phyloP scores from a whole-genome alignment of 148 eudicot species.

The Amaranthus cruentus region DNA sequence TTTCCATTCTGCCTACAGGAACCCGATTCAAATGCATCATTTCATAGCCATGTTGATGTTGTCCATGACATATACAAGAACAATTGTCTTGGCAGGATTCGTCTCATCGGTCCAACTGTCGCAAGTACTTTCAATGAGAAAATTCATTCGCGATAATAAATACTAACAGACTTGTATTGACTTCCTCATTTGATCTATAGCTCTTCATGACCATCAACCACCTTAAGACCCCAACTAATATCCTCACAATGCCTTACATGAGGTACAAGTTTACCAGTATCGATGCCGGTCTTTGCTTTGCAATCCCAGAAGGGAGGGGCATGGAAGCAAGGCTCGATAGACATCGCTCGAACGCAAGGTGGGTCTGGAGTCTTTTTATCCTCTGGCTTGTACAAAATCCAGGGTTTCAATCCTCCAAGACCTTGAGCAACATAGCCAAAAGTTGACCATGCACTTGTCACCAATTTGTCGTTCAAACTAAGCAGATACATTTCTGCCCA shows the following conservation, averaged over 20 bases:
- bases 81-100: background rate
- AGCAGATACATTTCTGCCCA: conserved; percentile 96
- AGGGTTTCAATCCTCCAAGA: conserved; percentile 91
- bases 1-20: background rate
- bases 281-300: conserved; percentile 49
- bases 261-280: conserved; percentile 70
- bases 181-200: conserved; percentile 22
- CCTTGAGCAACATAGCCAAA: conserved; percentile 94
- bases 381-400: conserved; percentile 83
- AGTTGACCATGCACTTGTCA: conserved; percentile 92
- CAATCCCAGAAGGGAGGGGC: conserved; percentile 92
- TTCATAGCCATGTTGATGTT: background rate
- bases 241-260: conserved; percentile 95
- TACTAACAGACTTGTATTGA: background rate
- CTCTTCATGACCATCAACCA: conserved; percentile 46
- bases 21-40: background rate
- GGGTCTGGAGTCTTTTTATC: conserved; percentile 62
- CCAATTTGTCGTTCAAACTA: conserved; percentile 68
- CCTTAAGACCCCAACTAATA: conserved; percentile 92
- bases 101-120: background rate
- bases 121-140: conserved; percentile 6
- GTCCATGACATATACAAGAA: conserved; percentile 3
- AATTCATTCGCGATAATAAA: conserved; percentile 6
- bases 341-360: conserved; percentile 68
- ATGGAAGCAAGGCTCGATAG: conserved; percentile 93